phyloP scores from a whole-genome alignment of 768 basidiomycete species.

The Dacryopinax spathularia region DNA sequence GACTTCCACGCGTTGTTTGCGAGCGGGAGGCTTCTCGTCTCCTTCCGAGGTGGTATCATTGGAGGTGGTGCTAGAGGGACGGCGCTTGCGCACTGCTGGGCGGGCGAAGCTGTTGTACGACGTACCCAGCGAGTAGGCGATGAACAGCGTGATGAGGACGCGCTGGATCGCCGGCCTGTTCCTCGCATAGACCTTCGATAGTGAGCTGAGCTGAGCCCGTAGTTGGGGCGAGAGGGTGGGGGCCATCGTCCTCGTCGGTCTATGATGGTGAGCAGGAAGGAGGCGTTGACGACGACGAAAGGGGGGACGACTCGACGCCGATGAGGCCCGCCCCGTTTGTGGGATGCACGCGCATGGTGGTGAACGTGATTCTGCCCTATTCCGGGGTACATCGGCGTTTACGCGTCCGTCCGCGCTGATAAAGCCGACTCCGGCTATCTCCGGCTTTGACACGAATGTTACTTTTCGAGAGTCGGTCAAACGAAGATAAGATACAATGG shows the following conservation, averaged over 20 bases:
- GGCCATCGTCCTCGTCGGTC: background rate
- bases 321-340: too few relatives aligned
- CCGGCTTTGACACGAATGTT: too few relatives aligned
- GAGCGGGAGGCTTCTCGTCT: conserved; percentile 25
- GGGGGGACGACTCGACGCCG: too few relatives aligned
- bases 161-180: conserved; percentile 65
- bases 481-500: too few relatives aligned
- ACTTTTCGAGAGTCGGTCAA: too few relatives aligned
- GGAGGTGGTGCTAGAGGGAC: conserved; percentile 21
- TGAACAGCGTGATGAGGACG: conserved; percentile 50
- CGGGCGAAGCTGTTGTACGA: conserved; percentile 46
- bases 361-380: too few relatives aligned
- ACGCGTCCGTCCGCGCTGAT: too few relatives aligned
- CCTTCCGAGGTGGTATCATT: conserved; percentile 25
- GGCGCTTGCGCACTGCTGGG: background rate
- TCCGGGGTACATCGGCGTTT: too few relatives aligned
- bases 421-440: too few relatives aligned
- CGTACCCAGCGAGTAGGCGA: conserved; percentile 51
- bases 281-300: background rate
- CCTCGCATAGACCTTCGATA: conserved; percentile 31
- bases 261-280: background rate
- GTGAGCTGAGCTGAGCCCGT: background rate
- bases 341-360: too few relatives aligned
- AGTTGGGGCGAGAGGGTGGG: background rate
- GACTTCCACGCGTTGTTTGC: conserved; percentile 36